phyloP scores from a whole-genome alignment of 2,329 filamentous ascomycete genomes.

The Pseudogymnoascus sp. region DNA sequence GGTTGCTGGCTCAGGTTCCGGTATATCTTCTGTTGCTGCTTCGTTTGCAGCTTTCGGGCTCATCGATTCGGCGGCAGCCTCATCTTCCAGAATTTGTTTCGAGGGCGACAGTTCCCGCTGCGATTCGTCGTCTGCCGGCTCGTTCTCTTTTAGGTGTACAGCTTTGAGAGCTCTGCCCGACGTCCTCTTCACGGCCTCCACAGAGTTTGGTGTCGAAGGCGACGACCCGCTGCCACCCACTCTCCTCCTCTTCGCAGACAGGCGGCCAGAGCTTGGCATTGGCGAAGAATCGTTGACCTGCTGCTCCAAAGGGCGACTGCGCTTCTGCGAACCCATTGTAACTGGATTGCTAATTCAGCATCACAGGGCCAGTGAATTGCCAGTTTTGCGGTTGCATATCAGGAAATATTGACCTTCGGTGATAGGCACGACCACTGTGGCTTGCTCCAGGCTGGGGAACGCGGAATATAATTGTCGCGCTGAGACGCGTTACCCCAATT shows the following conservation, averaged over 20 bases:
- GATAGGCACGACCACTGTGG: neutral
- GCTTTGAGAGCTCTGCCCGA: slow-evolving; percentile 13
- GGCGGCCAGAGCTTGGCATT: neutral
- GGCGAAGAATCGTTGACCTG: slow-evolving; percentile 4
- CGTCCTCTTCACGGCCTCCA: slow-evolving; percentile 19
- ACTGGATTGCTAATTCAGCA: neutral
- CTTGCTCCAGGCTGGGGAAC: neutral
- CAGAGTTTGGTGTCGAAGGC: slow-evolving; percentile 19
- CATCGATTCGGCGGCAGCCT: slow-evolving; percentile 5
- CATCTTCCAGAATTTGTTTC: neutral
- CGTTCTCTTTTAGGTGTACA: slow-evolving; percentile 4
- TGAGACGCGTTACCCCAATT: slow-evolving; percentile 4
- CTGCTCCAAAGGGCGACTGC: slow-evolving; percentile 1
- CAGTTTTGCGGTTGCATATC: neutral
- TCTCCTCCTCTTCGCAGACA: slow-evolving; percentile 17
- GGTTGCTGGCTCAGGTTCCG: neutral
- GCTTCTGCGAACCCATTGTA: neutral
- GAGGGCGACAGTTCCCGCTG: slow-evolving; percentile 17
- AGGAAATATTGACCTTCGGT: neutral
- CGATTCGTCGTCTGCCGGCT: slow-evolving; percentile 16
- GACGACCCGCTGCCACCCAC: slow-evolving; percentile 12
- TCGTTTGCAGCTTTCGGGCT: neutral
- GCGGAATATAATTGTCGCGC: slow-evolving; percentile 4
- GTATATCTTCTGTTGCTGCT: neutral
- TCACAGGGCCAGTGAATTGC: neutral